Evolutionary conservation across 805 yeast species (phyloP), one percentile per base, ranked within the genome.

Genomic region (Saccharomycopsis sp.): DNA sequence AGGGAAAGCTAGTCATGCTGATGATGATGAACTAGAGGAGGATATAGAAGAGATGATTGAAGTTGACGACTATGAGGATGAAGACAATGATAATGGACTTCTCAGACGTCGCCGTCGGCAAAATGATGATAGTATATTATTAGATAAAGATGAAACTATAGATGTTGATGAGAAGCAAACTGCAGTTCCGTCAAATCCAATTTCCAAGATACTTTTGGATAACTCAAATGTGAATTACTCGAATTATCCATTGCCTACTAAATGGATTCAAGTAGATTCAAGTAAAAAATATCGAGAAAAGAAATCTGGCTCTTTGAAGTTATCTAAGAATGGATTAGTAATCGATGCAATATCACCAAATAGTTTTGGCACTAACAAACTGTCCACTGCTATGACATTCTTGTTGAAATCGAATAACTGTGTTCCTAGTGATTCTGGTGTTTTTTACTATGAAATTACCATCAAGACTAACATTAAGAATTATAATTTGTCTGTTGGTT

Each of bases 401-500:
- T 24, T 47, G 20, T n/a, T 47, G 8, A 47, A 47, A 19, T 11
- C 45, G 8, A 36, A 47, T 17, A 40, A 44, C 21, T 42, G 41
- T 17, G 34, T 49, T 7, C 45, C 50, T 6, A 20, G 26, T 2
- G 41, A 42, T 11, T 39, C 36, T n/a, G 51, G 51, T 11, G 16
- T 46, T 4, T 49, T 49, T 35, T 49, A 49, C 27, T 49, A 31
- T 32, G 52, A 49, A 23, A 24, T 49, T 11, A 43, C 36, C 23
- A 46, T 49, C 34, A 43, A 43, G 6, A 42, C 50, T 4, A 28
- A 33, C 11, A 38, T 49, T 2, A 45, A 38, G 26, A 14, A 40
- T 22, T 49, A 49, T 38, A 46, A 49, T 37, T 35, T 46, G 19
- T 43, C 50, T 1, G 16, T 49, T 17, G 52, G 52, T 3, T 49